Percentiles rank a stretch among this genome's conserved stretches.
These are phyloP conservation scores for Dimargaris verticillata DNA, from an alignment of 192 early-diverging fungal genomes.

Conservation along the genomic window DNA sequence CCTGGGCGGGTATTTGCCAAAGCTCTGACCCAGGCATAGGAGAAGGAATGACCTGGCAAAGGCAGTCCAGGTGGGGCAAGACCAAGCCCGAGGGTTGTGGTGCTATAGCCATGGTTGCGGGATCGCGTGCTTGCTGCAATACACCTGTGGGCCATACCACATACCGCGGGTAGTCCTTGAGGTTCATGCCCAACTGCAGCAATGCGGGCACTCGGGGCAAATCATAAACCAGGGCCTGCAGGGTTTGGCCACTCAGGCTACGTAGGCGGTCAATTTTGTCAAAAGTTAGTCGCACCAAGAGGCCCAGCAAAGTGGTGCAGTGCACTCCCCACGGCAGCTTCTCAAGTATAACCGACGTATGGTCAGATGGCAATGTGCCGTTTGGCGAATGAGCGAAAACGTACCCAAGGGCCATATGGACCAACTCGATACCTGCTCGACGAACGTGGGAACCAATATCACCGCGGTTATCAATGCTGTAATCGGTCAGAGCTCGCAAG, in stretches of 20 bases:
- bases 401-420: conserved; percentile 24
- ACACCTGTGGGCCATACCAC: conserved; percentile 2
- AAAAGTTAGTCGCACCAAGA: conserved; percentile 54
- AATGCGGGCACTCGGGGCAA: background rate
- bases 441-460: conserved; percentile 94
- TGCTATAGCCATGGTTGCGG: conserved; percentile 12
- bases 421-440: conserved; percentile 43
- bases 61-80: conserved; percentile 13
- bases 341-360: conserved; percentile 12
- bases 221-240: conserved; percentile 25
- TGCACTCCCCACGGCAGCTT: conserved; percentile 14
- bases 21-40: conserved; percentile 21
- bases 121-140: background rate
- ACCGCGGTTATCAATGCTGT: conserved; percentile 74
- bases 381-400: background rate
- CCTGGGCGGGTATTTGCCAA: conserved; percentile 42
- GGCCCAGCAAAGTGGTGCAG: conserved; percentile 21
- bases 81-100: background rate
- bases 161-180: conserved; percentile 1
- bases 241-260: conserved; percentile 43
- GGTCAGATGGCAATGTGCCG: conserved; percentile 18
- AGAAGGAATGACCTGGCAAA: conserved; percentile 10
- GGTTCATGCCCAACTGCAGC: background rate
- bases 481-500: conserved; percentile 58
- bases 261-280: conserved; percentile 89